A percentile compares a stretch with the other conserved stretches of the same genome.
phyloP scores from a whole-genome alignment of 129 eudicot species.

The Centrapalus pauciflorus region DNA sequence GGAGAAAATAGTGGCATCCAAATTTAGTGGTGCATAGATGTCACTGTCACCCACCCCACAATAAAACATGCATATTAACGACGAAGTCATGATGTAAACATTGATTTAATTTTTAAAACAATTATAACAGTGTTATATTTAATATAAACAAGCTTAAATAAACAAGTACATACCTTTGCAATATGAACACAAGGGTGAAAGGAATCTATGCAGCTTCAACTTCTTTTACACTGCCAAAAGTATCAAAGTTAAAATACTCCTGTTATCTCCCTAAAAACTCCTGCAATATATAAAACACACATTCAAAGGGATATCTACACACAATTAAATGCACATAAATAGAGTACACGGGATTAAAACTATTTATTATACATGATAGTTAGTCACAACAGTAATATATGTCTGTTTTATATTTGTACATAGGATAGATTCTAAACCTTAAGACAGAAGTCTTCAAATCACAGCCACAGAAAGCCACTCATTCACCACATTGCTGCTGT shows the following conservation, averaged over 20 bases:
- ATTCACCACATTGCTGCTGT: slow-evolving; percentile 5
- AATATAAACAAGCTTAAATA: background rate
- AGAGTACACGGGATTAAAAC: background rate
- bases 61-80: background rate
- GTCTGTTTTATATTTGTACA: background rate
- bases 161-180: slow-evolving; percentile 4
- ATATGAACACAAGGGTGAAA: slow-evolving; percentile 1
- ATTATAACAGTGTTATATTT: background rate
- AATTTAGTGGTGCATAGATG: slow-evolving; percentile 14
- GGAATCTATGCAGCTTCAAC: background rate
- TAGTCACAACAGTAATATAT: too few species aligned
- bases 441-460: background rate
- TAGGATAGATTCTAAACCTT: background rate
- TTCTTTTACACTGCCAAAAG: background rate
- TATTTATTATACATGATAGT: background rate
- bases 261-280: background rate
- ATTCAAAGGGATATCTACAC: background rate
- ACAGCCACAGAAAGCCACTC: background rate
- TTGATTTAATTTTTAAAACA: slow-evolving; percentile 7
- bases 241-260: background rate
- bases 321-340: background rate
- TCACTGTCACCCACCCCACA: slow-evolving; percentile 18
- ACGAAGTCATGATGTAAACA: background rate
- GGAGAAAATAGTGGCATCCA: slow-evolving; percentile 20
- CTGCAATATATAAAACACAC: background rate